Evolutionary conservation across 768 basidiomycete genomes (phyloP).

Genomic region (Mycena galopus): DNA sequence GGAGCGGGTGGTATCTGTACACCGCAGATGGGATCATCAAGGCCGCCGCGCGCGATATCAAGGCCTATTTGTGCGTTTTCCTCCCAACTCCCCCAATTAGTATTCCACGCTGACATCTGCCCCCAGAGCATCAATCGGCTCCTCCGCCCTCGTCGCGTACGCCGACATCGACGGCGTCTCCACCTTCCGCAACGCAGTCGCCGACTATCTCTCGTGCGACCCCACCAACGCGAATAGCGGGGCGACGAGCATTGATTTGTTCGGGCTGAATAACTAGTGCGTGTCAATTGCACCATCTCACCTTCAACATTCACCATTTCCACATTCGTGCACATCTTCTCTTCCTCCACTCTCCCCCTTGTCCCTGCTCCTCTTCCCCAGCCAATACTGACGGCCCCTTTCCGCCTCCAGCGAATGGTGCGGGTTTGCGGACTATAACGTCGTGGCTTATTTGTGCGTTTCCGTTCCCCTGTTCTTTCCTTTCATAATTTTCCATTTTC

Average conservation of each 20-base stretch:
- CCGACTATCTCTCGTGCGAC: conserved; percentile 6
- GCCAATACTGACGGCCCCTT: too few relatives aligned
- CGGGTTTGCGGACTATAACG: too few relatives aligned
- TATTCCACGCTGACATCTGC: background rate
- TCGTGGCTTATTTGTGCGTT: too few relatives aligned
- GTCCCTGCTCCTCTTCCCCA: too few relatives aligned
- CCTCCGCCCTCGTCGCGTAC: background rate
- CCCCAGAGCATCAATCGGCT: background rate
- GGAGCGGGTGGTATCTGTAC: background rate
- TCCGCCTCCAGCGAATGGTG: too few relatives aligned
- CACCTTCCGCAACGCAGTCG: background rate
- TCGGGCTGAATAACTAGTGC: conserved; percentile 13
- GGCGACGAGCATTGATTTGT: conserved; percentile 1
- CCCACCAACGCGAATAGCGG: background rate
- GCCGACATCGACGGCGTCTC: conserved; percentile 11
- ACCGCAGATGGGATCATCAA: conserved; percentile 57
- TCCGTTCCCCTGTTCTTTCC: too few relatives aligned
- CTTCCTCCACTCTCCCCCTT: too few relatives aligned
- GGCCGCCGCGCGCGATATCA: conserved; percentile 78
- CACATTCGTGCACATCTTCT: too few relatives aligned
- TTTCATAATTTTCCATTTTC: too few relatives aligned
- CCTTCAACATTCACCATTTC: too few relatives aligned
- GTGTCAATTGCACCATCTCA: too few relatives aligned
- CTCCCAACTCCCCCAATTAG: too few relatives aligned
- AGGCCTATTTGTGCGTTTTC: conserved; percentile 66